A percentile compares a stretch with the other conserved stretches of the same genome.
These are phyloP conservation scores for Penicillium malachiteum DNA, from an alignment of 495 filamentous ascomycete species.

Conservation along the genomic window DNA sequence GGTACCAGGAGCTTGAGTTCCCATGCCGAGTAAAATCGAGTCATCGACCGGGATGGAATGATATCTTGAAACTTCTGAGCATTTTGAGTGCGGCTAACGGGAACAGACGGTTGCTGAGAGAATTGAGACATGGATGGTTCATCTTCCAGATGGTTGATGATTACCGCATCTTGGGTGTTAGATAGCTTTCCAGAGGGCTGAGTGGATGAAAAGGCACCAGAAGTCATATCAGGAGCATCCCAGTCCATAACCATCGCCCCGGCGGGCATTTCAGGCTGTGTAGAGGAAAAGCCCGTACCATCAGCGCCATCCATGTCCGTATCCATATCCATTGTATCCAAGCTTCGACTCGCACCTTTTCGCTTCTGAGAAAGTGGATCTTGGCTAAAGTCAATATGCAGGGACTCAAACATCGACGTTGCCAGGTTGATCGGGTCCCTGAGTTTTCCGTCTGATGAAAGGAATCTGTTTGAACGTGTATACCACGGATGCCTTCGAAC, in stretches of 20 bases:
- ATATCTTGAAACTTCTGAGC: slow-evolving; percentile 89
- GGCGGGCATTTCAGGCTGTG: slow-evolving; percentile 75
- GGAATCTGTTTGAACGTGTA: slow-evolving; percentile 74
- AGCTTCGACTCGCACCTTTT: slow-evolving; percentile 39
- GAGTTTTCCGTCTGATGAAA: slow-evolving; percentile 71
- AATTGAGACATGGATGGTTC: slow-evolving; percentile 95
- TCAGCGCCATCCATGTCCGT: slow-evolving; percentile 44
- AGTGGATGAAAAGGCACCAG: slow-evolving; percentile 54
- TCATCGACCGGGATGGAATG: slow-evolving; percentile 74
- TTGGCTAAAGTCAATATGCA: slow-evolving; percentile 87
- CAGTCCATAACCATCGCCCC: slow-evolving; percentile 73
- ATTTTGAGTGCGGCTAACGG: slow-evolving; percentile 78
- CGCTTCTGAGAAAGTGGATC: slow-evolving; percentile 50
- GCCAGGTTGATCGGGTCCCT: slow-evolving; percentile 79
- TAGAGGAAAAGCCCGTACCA: slow-evolving; percentile 55
- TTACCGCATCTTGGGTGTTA: slow-evolving; percentile 31
- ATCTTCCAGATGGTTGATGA: slow-evolving; percentile 69
- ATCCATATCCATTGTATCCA: slow-evolving; percentile 56
- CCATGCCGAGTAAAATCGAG: slow-evolving; percentile 87
- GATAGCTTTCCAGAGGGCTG: slow-evolving; percentile 43
- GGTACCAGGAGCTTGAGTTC: slow-evolving; percentile 75
- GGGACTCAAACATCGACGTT: slow-evolving; percentile 85
- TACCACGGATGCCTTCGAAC: slow-evolving; percentile 96
- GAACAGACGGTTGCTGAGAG: slow-evolving; percentile 74
- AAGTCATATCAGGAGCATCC: slow-evolving; percentile 58